A percentile compares a stretch with the other conserved stretches of the same genome.
phyloP scores from a whole-genome alignment of 129 eudicot species.

The Centaurea solstitialis region DNA sequence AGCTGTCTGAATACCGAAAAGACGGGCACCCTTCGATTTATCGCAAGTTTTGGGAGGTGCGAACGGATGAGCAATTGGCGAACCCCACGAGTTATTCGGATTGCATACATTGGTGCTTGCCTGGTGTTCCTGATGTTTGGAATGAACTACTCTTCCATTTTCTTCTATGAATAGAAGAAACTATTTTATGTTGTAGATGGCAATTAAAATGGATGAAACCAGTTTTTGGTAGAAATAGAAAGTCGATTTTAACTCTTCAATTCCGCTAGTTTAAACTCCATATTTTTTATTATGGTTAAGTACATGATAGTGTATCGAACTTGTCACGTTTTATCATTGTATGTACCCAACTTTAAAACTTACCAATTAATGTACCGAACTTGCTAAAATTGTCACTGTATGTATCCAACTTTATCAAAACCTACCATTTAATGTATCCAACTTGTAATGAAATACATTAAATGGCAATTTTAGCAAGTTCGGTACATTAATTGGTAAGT shows the following conservation, averaged over 20 bases:
- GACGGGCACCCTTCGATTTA: constrained; percentile 89
- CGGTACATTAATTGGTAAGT: too few species aligned
- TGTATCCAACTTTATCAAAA: too few species aligned
- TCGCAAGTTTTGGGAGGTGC: constrained; percentile 90
- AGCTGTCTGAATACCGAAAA: constrained; percentile 92
- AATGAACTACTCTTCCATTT: constrained; percentile 79
- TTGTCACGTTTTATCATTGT: too few species aligned
- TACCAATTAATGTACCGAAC: too few species aligned
- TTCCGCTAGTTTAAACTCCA: not conserved
- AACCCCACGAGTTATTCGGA: constrained; percentile 81
- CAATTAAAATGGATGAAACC: not conserved
- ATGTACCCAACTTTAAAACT: too few species aligned
- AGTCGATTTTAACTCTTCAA: not conserved
- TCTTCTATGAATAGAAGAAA: constrained; percentile 31
- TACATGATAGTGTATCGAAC: too few species aligned
- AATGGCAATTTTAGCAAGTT: too few species aligned
- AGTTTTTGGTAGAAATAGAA: not conserved
- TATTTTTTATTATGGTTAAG: too few species aligned
- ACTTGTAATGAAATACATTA: too few species aligned
- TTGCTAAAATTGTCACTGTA: too few species aligned
- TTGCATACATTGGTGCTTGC: constrained; percentile 99
- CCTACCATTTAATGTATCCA: too few species aligned
- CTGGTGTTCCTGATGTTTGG: constrained; percentile 97
- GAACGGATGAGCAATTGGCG: constrained; percentile 57
- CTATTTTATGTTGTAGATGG: not conserved